These are phyloP conservation scores for Penicillium daleae DNA, from an alignment of 495 filamentous ascomycete genomes.

Conservation along the genomic window DNA sequence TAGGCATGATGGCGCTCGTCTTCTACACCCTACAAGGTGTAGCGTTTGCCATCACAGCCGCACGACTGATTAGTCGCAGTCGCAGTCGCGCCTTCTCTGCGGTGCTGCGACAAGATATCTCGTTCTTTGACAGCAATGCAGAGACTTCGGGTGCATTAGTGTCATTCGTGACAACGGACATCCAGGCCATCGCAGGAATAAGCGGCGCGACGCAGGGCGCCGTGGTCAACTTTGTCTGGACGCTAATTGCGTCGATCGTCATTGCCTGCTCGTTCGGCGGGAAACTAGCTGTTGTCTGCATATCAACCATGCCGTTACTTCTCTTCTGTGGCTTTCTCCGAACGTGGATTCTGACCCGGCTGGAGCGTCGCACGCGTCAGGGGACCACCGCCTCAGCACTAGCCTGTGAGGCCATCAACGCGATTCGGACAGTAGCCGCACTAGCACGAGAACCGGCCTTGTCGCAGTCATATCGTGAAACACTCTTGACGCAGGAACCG, in stretches of 20 bases:
- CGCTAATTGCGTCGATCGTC: conserved; percentile 65
- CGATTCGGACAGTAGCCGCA: not conserved
- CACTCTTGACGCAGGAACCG: not conserved
- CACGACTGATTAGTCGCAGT: not conserved
- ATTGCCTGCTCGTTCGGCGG: conserved; percentile 73
- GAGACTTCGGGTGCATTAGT: conserved; percentile 70
- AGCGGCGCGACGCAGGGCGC: conserved; percentile 78
- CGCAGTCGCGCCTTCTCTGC: not conserved
- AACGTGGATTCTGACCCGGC: conserved; percentile 54
- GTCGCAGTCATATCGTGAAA: not conserved
- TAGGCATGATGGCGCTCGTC: not conserved
- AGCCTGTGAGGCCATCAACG: not conserved
- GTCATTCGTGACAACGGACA: conserved; percentile 79
- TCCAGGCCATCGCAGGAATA: conserved; percentile 75
- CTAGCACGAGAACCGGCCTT: not conserved
- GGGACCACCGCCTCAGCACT: not conserved
- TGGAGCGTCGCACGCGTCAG: not conserved
- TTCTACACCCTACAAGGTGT: not conserved
- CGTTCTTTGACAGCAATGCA: conserved; percentile 78
- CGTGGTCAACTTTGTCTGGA: conserved; percentile 70
- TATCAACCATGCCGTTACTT: conserved; percentile 72
- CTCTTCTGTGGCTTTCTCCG: conserved; percentile 79
- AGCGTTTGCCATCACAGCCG: not conserved
- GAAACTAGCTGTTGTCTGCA: conserved; percentile 85
- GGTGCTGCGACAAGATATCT: conserved; percentile 66